Evolutionary conservation across 805 yeast species (phyloP).

Genomic region (Yamadazyma akitaensis): DNA sequence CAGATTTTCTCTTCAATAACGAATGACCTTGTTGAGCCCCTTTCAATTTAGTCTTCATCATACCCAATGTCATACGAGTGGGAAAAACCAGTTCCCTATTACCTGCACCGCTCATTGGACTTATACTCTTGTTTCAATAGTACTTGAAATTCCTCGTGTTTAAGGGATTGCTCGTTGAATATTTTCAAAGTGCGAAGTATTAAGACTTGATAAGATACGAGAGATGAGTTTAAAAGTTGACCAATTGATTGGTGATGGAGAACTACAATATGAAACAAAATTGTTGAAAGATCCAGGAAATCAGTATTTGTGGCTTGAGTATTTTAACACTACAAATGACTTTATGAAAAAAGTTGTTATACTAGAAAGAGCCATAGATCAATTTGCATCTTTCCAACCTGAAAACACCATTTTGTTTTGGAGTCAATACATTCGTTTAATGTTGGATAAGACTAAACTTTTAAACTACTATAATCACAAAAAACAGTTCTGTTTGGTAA

Average conservation of each 20-base stretch:
- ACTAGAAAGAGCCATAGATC: conserved; percentile 45
- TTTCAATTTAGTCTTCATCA: conserved; percentile 92
- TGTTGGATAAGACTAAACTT: conserved; percentile 27
- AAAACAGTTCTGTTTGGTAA: conserved; percentile 33
- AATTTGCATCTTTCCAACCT: conserved; percentile 12
- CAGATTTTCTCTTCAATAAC: conserved; percentile 89
- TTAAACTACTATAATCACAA: conserved; percentile 25
- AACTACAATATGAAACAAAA: conserved; percentile 34
- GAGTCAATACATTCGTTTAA: conserved; percentile 45
- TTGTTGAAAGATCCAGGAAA: conserved; percentile 32
- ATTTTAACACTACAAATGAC: conserved; percentile 22
- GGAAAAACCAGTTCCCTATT: conserved; percentile 96
- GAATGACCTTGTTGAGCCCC: conserved; percentile 98
- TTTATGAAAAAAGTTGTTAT: conserved; percentile 43
- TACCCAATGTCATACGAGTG: conserved; percentile 93
- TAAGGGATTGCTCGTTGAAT: conserved; percentile 5
- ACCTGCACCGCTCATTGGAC: conserved; percentile 61
- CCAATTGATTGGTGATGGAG: conserved; percentile 19
- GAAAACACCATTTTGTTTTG: conserved; percentile 52
- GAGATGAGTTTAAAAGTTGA: conserved; percentile 19
- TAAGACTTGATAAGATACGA: conserved; percentile 2
- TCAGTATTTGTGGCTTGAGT: conserved; percentile 44
- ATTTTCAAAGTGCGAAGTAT: conserved; percentile 2
- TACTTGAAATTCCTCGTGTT: conserved; percentile 3
- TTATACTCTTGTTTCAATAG: neutral